These are phyloP conservation scores for Colletotrichum destructivum DNA, from an alignment of 2,329 filamentous ascomycete species.

Conservation along the genomic window DNA sequence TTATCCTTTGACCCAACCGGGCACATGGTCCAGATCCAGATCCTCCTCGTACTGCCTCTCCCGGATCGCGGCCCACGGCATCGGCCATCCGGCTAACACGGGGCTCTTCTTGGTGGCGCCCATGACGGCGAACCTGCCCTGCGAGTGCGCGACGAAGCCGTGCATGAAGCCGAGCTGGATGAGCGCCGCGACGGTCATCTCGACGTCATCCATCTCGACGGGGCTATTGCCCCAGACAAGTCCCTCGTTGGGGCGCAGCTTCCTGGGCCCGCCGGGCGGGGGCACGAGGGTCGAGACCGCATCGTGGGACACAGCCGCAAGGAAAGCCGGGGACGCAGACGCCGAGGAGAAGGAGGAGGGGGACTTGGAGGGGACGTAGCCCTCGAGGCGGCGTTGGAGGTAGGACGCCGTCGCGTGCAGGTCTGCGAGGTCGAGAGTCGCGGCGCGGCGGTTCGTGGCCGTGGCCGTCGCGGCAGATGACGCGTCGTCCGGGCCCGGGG, in stretches of 20 bases:
- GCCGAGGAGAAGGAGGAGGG: conserved; percentile 56
- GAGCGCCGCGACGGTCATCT: conserved; percentile 82
- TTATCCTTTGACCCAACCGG: conserved; percentile 79
- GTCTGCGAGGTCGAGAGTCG: conserved; percentile 81
- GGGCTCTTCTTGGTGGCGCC: conserved; percentile 78
- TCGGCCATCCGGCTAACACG: conserved; percentile 81
- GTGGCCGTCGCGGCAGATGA: conserved; percentile 46
- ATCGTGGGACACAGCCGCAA: conserved; percentile 67
- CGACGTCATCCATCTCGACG: conserved; percentile 76
- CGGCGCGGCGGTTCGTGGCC: conserved; percentile 68
- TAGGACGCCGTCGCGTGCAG: conserved; percentile 75
- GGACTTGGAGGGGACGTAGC: conserved; percentile 63
- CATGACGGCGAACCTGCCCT: conserved; percentile 84
- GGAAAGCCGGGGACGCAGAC: conserved; percentile 58
- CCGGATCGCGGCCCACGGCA: conserved; percentile 78
- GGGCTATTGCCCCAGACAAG: conserved; percentile 75
- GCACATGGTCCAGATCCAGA: conserved; percentile 75
- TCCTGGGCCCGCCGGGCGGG: conserved; percentile 63
- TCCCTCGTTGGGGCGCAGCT: conserved; percentile 70
- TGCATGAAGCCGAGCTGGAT: conserved; percentile 85
- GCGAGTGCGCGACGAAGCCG: conserved; percentile 86
- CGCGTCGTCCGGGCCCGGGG: conserved; percentile 70
- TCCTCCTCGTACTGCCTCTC: conserved; percentile 72
- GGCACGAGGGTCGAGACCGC: conserved; percentile 60
- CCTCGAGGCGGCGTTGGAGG: conserved; percentile 75